Evolutionary conservation across 139 green algal genomes (phyloP), one percentile per base, ranked within the genome.

Genomic region (Tetratostichococcus sp.): DNA sequence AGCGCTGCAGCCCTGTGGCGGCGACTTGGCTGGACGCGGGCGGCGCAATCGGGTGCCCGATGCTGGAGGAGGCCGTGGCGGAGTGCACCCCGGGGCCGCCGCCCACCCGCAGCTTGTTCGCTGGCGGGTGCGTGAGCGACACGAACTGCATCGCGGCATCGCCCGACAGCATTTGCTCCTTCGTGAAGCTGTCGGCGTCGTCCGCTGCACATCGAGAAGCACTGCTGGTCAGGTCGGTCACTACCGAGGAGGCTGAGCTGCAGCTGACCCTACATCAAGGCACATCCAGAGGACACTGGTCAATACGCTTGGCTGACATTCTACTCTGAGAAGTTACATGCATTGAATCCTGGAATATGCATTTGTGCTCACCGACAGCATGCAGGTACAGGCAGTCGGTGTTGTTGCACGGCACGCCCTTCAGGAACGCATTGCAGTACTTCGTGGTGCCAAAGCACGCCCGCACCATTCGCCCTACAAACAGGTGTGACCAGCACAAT

Each of bases 391-490:
- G 77, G 84, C 93, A 97, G 70, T 97, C 93, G 4, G 85, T 76
- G 75, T 97, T 97, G 80, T 87, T 95, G 83, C 93, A 97, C 19
- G 79, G 74, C 66, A 90, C 66, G 67, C 94, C 87, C 81, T 94
- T 94, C 26, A 97, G 77, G 74, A 95, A 97, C 21, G 93, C 87
- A 79, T 96, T 95, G 88, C 93, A 97, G 83, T 97, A 97, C 79
- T 97, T 97, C n/a, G 93, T 97, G 23, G 93, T 97, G 4, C 93
- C 93, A 83, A 94, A 97, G 83, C 92, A 97, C 4, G 93, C 93
- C 67, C 88, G 85, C 30, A 94, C 82, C 16, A 75, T 66, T 74
- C 89, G 89, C 59, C 89, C 89, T 85, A 69, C 69, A 39, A 35
- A 58, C 1, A 16, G 11, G 19, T 57, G 33, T 71, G 16, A 19